These are phyloP conservation scores for Clarireedia homoeocarpa DNA, from an alignment of 2,329 filamentous ascomycete genomes.

Conservation along the genomic window DNA sequence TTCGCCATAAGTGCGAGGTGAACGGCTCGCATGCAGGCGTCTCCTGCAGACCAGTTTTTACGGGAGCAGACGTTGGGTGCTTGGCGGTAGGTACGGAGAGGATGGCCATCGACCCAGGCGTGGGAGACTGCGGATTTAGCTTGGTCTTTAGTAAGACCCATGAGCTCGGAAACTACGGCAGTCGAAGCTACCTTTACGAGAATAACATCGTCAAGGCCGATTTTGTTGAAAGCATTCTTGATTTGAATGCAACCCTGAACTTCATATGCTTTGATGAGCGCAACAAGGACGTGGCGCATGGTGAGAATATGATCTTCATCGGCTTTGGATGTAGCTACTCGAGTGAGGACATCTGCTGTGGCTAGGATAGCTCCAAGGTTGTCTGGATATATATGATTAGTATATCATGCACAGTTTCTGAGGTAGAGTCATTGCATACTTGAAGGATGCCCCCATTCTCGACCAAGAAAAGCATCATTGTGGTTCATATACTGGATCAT, in stretches of 20 bases:
- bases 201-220: slow-evolving; percentile 36
- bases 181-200: slow-evolving; percentile 36
- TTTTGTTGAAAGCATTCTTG: slow-evolving; percentile 32
- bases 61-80: slow-evolving; percentile 31
- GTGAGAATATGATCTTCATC: slow-evolving; percentile 22
- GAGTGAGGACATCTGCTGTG: slow-evolving; percentile 24
- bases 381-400: slow-evolving; percentile 22
- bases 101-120: slow-evolving; percentile 33
- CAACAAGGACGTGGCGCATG: slow-evolving; percentile 28
- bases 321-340: slow-evolving; percentile 1
- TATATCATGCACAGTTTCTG: neutral
- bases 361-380: slow-evolving; percentile 34
- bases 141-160: slow-evolving; percentile 31
- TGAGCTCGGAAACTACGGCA: slow-evolving; percentile 32
- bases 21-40: slow-evolving; percentile 34
- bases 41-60: slow-evolving; percentile 37
- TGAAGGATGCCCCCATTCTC: slow-evolving; percentile 38
- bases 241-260: slow-evolving; percentile 34
- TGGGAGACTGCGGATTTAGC: slow-evolving; percentile 32
- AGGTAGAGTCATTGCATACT: slow-evolving; percentile 11
- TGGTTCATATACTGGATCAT: slow-evolving; percentile 36
- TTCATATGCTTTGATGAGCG: slow-evolving; percentile 35
- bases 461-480: slow-evolving; percentile 34
- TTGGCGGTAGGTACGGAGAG: slow-evolving; percentile 30
- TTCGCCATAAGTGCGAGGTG: slow-evolving; percentile 30